Conservation (phyloP, 805 yeast genomes). For the Wickerhamiella azymoides region DNA sequence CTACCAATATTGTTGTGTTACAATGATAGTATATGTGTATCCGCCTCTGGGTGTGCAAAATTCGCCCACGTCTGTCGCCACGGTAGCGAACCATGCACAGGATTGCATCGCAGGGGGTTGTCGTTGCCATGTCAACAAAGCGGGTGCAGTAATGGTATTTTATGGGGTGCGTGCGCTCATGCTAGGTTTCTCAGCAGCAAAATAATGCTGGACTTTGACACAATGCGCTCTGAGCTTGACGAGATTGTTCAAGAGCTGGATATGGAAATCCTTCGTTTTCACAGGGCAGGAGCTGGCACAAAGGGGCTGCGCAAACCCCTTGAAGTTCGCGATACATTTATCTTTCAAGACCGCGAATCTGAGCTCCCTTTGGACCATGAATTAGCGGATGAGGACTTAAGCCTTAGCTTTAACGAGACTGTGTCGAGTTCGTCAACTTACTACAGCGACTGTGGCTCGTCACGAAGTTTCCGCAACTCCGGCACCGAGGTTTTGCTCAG, state of each 20-base stretch:
- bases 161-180: neutral
- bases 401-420: neutral
- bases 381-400: neutral
- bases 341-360: neutral
- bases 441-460: neutral
- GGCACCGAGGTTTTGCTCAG: neutral
- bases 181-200: neutral
- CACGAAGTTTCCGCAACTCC: neutral
- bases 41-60: no score
- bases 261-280: neutral
- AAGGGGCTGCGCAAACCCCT: neutral
- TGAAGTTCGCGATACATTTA: neutral
- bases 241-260: slow-evolving; percentile 5
- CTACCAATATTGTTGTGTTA: no score
- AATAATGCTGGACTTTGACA: neutral
- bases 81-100: neutral
- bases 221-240: neutral
- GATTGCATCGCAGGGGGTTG: neutral
- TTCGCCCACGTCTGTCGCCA: neutral
- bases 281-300: neutral
- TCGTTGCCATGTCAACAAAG: neutral
- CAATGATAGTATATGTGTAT: no score
- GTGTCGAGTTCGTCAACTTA: neutral
- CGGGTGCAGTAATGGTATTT: neutral
- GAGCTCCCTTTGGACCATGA: no score